Evolutionary conservation across 805 yeast genomes (phyloP).

Genomic region (Kazachstania africana): DNA sequence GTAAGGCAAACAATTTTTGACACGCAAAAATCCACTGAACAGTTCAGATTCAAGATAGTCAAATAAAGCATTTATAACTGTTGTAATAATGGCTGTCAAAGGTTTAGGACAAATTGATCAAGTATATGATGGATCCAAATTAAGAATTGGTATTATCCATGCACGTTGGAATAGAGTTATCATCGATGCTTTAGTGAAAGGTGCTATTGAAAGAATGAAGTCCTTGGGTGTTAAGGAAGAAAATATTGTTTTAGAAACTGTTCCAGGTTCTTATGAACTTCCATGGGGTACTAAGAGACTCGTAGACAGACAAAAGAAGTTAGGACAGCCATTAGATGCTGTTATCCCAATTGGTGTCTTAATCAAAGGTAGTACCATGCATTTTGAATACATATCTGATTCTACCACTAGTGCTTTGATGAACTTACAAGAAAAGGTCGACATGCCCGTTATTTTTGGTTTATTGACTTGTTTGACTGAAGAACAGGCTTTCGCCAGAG

Average conservation of each 20-base stretch:
- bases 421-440: conserved; percentile 59
- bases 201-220: conserved; percentile 51
- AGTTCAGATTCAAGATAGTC: no score
- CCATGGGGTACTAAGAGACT: conserved; percentile 66
- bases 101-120: conserved; percentile 72
- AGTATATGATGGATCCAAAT: conserved; percentile 51
- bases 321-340: conserved; percentile 55
- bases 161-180: conserved; percentile 89
- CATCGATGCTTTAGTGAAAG: conserved; percentile 68
- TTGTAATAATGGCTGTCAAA: conserved; percentile 65
- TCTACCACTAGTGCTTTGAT: conserved; percentile 75
- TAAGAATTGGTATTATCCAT: conserved; percentile 78
- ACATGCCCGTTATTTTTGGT: conserved; percentile 84
- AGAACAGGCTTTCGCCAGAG: conserved; percentile 86
- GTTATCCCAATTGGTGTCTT: conserved; percentile 88
- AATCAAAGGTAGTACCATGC: conserved; percentile 96
- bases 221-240: conserved; percentile 62
- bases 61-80: no score
- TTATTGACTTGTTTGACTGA: conserved; percentile 87
- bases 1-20: no score
- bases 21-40: no score
- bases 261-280: conserved; percentile 91
- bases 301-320: conserved; percentile 31
- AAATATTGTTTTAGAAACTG: conserved; percentile 71
- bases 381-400: conserved; percentile 94